These are phyloP conservation scores for Plectosphaerella cucumerina DNA, from an alignment of 2,329 filamentous ascomycete genomes.

Conservation along the genomic window DNA sequence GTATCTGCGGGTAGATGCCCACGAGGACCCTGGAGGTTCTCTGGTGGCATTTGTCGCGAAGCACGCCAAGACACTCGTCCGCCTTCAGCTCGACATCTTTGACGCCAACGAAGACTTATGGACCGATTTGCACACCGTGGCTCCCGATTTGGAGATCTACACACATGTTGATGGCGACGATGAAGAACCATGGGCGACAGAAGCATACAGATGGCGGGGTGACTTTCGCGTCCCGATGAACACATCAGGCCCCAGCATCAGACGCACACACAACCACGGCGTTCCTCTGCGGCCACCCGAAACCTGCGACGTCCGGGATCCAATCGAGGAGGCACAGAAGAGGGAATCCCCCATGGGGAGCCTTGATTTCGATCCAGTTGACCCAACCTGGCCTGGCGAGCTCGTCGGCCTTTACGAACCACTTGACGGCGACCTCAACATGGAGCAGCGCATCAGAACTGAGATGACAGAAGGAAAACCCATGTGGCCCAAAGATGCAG, in stretches of 20 bases:
- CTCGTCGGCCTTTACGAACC: not conserved
- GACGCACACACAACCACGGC: too few species aligned
- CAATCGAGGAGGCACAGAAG: not conserved
- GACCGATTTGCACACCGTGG: not conserved
- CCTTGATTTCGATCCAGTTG: not conserved
- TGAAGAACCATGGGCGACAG: not conserved
- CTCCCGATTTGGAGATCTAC: not conserved
- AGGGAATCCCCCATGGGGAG: not conserved
- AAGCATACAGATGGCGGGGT: not conserved
- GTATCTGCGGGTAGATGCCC: not conserved
- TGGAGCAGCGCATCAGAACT: not conserved
- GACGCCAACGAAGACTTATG: not conserved
- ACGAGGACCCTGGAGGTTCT: not conserved
- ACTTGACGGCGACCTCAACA: not conserved
- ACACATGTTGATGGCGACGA: not conserved
- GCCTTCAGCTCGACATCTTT: not conserved
- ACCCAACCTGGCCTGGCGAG: not conserved
- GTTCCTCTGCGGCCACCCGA: too few species aligned
- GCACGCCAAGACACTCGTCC: not conserved
- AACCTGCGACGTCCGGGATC: not conserved
- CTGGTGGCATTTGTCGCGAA: not conserved
- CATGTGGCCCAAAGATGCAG: not conserved
- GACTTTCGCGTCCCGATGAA: not conserved
- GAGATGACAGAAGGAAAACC: not conserved
- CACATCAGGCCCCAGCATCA: not conserved